phyloP scores from a whole-genome alignment of 768 basidiomycete species.

The Boletellus sp. region DNA sequence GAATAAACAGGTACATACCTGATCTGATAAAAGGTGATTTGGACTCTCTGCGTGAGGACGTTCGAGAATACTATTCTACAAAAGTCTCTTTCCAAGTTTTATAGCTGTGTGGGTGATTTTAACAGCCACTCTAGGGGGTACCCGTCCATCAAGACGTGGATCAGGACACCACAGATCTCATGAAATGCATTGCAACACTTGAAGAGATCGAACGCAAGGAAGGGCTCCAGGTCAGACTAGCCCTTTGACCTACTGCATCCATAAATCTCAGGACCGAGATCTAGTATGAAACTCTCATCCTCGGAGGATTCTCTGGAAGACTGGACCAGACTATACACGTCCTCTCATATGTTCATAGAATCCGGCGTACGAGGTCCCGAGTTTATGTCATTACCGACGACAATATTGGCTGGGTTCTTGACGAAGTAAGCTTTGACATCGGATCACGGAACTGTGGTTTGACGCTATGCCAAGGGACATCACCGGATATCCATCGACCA shows the following conservation, averaged over 20 bases:
- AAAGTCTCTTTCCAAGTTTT: slow-evolving; percentile 38
- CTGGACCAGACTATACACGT: slow-evolving; percentile 94
- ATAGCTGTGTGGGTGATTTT: background rate
- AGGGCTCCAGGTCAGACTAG: slow-evolving; percentile 33
- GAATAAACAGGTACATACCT: slow-evolving; percentile 58
- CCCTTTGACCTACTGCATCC: background rate
- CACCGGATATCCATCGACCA: slow-evolving; percentile 79
- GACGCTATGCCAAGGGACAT: slow-evolving; percentile 55
- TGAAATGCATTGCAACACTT: slow-evolving; percentile 80
- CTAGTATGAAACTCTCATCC: slow-evolving; percentile 66
- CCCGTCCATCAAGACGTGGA: slow-evolving; percentile 61
- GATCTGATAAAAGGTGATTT: slow-evolving; percentile 92
- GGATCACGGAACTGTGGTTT: background rate
- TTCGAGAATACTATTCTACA: slow-evolving; percentile 59
- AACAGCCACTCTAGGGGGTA: slow-evolving; percentile 52
- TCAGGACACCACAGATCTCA: slow-evolving; percentile 89
- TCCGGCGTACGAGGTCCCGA: slow-evolving; percentile 54
- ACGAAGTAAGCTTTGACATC: slow-evolving; percentile 48
- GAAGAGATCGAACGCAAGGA: slow-evolving; percentile 50
- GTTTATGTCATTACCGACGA: slow-evolving; percentile 87
- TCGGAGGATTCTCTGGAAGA: slow-evolving; percentile 88
- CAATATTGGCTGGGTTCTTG: slow-evolving; percentile 86
- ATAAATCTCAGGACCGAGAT: slow-evolving; percentile 14
- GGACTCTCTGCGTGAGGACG: slow-evolving; percentile 80
- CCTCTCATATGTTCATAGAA: slow-evolving; percentile 78